Evolutionary conservation across 78 protist genomes (phyloP), one percentile per base, ranked within the genome.

Genomic region (Diacronema lutheri): DNA sequence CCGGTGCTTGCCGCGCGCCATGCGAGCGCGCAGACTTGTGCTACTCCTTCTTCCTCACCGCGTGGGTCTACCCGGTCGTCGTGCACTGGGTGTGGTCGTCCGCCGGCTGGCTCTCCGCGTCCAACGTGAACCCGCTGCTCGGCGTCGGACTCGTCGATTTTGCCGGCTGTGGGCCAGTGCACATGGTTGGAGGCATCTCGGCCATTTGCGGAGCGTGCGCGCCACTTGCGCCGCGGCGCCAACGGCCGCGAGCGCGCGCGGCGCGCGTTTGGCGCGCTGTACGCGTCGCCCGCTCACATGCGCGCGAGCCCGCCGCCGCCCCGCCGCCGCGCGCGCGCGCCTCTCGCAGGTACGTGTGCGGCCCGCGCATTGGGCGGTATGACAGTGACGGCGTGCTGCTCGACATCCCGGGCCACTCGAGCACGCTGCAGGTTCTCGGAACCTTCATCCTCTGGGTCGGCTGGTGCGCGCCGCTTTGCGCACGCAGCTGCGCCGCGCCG

Each of bases 71-170:
- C 84, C 92, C 92, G 31, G 81, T 89, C 29, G 84, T 74, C 37
- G 85, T 86, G 14, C 90, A 86, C 85, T 92, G 92, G 90, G 82
- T 33, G 33, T 91, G 91, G 90, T 29, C 14, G 29, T 1, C 82
- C 16, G 58, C 46, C 20, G 88, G 86, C 41, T 33, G 37, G 21
- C 64, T 79, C 68, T 38, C 58, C 85, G 66, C 44, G 41, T 44
- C 31, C 86, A 37, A 50, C 64, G 0, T 7, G 37, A 65, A 62
- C 37, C 10, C 41, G 29, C 25, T 3, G 5, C 0, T 69, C 66
- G 20, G 4, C 38, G 31, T n/a, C 26, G 87, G 87, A 38, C 12
- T 35, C 23, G 19, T 11, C 61, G 87, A 84, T 35, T 76, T 74
- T 57, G 87, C 87, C 38, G 87, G 87, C 40, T 29, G 58, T 0